Evolutionary conservation across 352 stramenopile species (phyloP), one percentile per base, ranked within the genome.

Genomic region (Discostella stelligera): DNA sequence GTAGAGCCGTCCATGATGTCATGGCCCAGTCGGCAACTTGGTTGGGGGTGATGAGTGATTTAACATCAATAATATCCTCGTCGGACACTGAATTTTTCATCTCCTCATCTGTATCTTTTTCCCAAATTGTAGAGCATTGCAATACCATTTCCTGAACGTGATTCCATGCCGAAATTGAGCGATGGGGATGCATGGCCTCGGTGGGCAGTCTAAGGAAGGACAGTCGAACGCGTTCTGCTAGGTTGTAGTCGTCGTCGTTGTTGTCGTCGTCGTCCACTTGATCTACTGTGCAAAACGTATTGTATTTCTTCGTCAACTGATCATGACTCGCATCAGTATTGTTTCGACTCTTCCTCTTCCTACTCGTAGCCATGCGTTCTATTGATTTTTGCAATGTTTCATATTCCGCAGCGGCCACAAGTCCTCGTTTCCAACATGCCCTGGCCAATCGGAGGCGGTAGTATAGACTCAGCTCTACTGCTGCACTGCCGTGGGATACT

Each of bases 391-490:
- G 16, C 10, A 82, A 63, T 25, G 37, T 52, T 70, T 82, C 75
- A 37, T 72, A 74, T 41, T 82, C 68, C 14, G 75, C 68, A 21
- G 61, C 55, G 7, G 67, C 75, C 14, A 82, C 21, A 14, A 82
- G 49, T 27, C 75, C 75, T n/a, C 60, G 53, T 23, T 63, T 74
- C 30, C 48, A 63, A 58, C 61, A 68, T 14, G 68, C 75, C 20
- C 58, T 63, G 10, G 62, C 75, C 62, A 79, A 67, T 53, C 69
- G 63, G n/a, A 79, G 55, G 50, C 75, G 75, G 37, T 75, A 70
- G 32, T 52, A 20, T n/a, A 71, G 9, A 9, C 68, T 53, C 21
- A 80, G 6, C 41, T 80, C 72, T 10, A 74, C 64, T 4, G 21
- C 41, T 21, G 9, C 18, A 46, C 46, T 52, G 14, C 50, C 41